These are phyloP conservation scores for Nitzschia palea DNA, from an alignment of 108 stramenopile species.

Conservation along the genomic window DNA sequence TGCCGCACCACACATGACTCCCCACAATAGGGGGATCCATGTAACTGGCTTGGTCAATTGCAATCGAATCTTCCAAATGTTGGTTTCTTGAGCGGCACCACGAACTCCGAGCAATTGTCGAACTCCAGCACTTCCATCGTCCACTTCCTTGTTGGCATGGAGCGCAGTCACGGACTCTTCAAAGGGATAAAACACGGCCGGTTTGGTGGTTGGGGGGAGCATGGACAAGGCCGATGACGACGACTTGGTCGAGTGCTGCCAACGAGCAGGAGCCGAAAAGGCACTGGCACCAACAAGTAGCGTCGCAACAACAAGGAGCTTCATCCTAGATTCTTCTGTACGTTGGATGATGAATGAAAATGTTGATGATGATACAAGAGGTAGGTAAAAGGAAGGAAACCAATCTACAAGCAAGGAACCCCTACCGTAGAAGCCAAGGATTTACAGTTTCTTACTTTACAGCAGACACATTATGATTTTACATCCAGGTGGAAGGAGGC, in stretches of 20 bases:
- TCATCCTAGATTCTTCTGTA: too few relatives aligned
- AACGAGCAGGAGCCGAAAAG: neutral
- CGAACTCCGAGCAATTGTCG: conserved; percentile 87
- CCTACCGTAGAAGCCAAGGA: too few relatives aligned
- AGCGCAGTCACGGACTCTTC: conserved; percentile 6
- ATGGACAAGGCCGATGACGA: conserved; percentile 1
- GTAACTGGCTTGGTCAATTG: conserved; percentile 91
- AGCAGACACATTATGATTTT: too few relatives aligned
- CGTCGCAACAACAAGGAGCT: neutral
- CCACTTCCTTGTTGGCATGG: conserved; percentile 60
- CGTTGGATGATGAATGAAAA: too few relatives aligned
- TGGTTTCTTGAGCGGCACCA: conserved; percentile 61
- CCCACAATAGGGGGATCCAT: conserved; percentile 95
- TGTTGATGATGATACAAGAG: too few relatives aligned
- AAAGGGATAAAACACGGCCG: conserved; percentile 3
- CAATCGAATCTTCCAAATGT: conserved; percentile 91
- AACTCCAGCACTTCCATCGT: conserved; percentile 67
- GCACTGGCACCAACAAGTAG: neutral
- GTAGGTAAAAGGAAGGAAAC: too few relatives aligned
- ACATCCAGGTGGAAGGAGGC: too few relatives aligned
- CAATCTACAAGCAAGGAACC: too few relatives aligned
- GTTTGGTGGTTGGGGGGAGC: neutral
- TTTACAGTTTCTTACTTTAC: too few relatives aligned
- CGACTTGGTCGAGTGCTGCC: neutral
- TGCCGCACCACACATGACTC: conserved; percentile 90